Percentiles rank a stretch among this genome's conserved stretches.
phyloP scores from a whole-genome alignment of 495 filamentous ascomycete species.

The Apodospora peruviana region DNA sequence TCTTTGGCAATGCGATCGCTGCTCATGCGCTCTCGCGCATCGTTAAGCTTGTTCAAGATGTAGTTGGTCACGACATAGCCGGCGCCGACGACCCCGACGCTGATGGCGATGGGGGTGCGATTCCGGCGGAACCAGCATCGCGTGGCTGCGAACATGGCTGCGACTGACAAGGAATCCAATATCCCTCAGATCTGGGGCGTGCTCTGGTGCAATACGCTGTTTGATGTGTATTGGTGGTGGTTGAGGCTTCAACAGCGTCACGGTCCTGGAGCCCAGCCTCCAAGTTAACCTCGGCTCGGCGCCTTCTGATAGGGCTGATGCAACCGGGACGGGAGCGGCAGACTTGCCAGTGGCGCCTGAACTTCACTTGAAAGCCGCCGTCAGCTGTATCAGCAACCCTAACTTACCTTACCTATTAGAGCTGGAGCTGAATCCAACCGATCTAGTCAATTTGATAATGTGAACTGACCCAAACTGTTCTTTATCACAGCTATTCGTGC shows the following conservation, averaged over 20 bases:
- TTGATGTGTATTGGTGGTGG: neutral
- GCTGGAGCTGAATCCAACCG: no score
- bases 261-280: no score
- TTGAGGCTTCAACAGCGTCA: neutral
- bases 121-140: constrained; percentile 89
- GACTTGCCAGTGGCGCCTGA: no score
- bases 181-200: no score
- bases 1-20: constrained; percentile 91
- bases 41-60: constrained; percentile 80
- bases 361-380: no score
- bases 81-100: constrained; percentile 77
- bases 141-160: constrained; percentile 72
- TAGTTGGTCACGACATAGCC: constrained; percentile 93
- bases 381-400: no score
- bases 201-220: no score
- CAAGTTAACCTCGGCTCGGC: constrained; percentile 19
- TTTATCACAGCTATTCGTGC: no score
- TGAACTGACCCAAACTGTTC: no score
- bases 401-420: no score
- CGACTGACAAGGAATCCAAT: neutral
- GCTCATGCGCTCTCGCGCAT: constrained; percentile 90
- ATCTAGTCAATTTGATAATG: no score
- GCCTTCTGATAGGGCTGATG: constrained; percentile 16
- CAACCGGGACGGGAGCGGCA: neutral
- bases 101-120: constrained; percentile 81